A percentile compares a stretch with the other conserved stretches of the same genome.
phyloP scores from a whole-genome alignment of 371 early-diverging fungal genomes.

The Chytridiales sp. region DNA sequence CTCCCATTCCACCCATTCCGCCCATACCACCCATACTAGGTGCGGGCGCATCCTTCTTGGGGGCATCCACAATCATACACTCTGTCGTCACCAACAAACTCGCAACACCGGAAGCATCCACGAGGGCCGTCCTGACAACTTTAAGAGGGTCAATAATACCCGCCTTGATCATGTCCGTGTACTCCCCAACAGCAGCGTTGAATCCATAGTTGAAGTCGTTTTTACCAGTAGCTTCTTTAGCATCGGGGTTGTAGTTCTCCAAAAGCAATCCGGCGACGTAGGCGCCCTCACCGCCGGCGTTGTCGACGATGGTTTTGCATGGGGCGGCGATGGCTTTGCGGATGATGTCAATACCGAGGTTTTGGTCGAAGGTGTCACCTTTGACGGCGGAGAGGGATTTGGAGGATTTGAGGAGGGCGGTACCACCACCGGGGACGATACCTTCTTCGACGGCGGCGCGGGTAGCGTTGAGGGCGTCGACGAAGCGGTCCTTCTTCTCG shows the following conservation, averaged over 20 bases:
- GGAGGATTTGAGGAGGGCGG: slow-evolving; percentile 91
- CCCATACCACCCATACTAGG: slow-evolving; percentile 47
- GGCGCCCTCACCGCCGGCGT: slow-evolving; percentile 95
- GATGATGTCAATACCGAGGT: slow-evolving; percentile 93
- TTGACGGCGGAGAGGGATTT: slow-evolving; percentile 72
- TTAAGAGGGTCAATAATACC: slow-evolving; percentile 98
- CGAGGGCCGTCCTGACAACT: slow-evolving; percentile 94
- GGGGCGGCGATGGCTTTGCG: slow-evolving; percentile 91
- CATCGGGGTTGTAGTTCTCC: slow-evolving; percentile 51
- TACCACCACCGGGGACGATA: slow-evolving; percentile 97
- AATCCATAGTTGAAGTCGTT: slow-evolving; percentile 90
- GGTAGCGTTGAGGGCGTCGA: slow-evolving; percentile 96
- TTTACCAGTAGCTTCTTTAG: slow-evolving; percentile 30
- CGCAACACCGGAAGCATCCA: slow-evolving; percentile 95
- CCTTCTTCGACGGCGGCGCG: slow-evolving; percentile 99
- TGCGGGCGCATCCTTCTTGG: slow-evolving; percentile 65
- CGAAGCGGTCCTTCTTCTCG: slow-evolving; percentile 98
- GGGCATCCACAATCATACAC: slow-evolving; percentile 95
- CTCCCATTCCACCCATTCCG: slow-evolving; percentile 48
- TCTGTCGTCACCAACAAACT: slow-evolving; percentile 94
- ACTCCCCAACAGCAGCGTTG: slow-evolving; percentile 88
- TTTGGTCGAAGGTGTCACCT: slow-evolving; percentile 95
- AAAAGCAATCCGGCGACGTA: slow-evolving; percentile 94
- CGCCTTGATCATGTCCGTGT: slow-evolving; percentile 90
- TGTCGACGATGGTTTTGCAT: slow-evolving; percentile 89